These are phyloP conservation scores for Bonnemaisonia californica DNA, from an alignment of 31 red algal genomes.

Conservation along the genomic window DNA sequence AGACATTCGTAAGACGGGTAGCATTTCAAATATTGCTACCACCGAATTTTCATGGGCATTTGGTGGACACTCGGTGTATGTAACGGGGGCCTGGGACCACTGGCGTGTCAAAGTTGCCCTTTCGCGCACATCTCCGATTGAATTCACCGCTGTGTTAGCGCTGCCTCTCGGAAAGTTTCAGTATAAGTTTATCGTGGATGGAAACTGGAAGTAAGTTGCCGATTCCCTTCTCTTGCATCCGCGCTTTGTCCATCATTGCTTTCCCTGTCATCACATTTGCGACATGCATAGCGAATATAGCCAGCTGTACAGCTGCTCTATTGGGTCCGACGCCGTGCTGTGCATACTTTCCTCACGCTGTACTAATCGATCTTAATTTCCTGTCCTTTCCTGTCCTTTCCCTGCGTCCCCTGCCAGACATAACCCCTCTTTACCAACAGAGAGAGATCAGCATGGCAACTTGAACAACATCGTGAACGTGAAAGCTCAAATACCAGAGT, in stretches of 20 bases:
- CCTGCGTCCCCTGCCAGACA: constrained; percentile 54
- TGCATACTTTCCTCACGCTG: not conserved
- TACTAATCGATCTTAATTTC: not conserved
- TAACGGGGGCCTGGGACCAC: constrained; percentile 72
- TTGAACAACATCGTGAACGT: constrained; percentile 80
- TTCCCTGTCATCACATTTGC: constrained; percentile 11
- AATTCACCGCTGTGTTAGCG: constrained; percentile 58
- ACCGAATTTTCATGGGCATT: constrained; percentile 63
- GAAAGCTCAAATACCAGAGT: constrained; percentile 51
- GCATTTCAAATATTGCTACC: constrained; percentile 28
- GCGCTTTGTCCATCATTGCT: not conserved
- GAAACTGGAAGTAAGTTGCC: constrained; percentile 63
- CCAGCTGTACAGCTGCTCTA: too few relatives aligned
- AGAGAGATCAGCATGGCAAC: constrained; percentile 77
- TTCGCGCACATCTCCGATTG: constrained; percentile 35
- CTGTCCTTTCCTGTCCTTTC: not conserved
- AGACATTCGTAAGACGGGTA: not conserved
- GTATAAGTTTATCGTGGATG: constrained; percentile 87
- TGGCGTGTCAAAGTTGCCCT: constrained; percentile 53
- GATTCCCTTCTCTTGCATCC: not conserved
- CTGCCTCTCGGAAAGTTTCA: constrained; percentile 68
- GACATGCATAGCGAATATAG: not conserved
- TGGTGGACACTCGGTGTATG: constrained; percentile 66
- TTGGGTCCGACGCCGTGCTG: too few relatives aligned
- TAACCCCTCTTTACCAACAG: constrained; percentile 62